Evolutionary conservation across 331 rosid species (phyloP), one percentile per base, ranked within the genome.

Genomic region (Dryas integrifolia): DNA sequence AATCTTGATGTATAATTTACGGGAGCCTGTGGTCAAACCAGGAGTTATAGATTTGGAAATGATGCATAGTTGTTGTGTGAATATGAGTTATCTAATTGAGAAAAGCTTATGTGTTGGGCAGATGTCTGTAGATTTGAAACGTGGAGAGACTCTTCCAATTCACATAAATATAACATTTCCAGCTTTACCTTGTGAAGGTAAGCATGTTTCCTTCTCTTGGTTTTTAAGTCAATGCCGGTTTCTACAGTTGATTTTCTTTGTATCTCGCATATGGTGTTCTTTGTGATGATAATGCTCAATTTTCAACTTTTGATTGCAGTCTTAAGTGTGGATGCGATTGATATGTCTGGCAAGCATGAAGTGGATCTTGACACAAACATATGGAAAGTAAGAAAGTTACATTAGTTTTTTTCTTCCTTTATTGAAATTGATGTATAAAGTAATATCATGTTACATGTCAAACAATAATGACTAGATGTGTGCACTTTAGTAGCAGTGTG

Each of bases 331-430:
- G 99, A 95, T 69, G 96, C 97, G 26, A 87, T 95, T 73, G 99
- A 95, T 76, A 86, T 95, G 99, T 95, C 99, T 11, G 99, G 99
- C 63, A 95, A 89, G 86, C 99, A 95, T 70, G 99, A 92, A 85
- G 99, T 95, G 79, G 99, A 95, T 87, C 96, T 95, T 18, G 99
- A 95, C 75, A 95, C 99, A 21, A 95, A 82, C 74, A 95, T 95
- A 45, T 95, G 97, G 99, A 95, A 95, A 82, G 99, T 95, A 80
- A 85, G 87, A 71, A 40, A 40, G 13, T 76, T 62, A 30, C 53
- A 18, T 79, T 43, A 4, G 4, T 12, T 9, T 67, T n/a, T n/a
- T 51, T 60, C 58, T 65, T 52, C 16, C 68, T 6, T 18, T 14
- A 7, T 41, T 8, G 10, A 5, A 7, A 30, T 30, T 21, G 41